These are phyloP conservation scores for Verticillium isaacii DNA, from an alignment of 2,329 filamentous ascomycete species.

Conservation along the genomic window DNA sequence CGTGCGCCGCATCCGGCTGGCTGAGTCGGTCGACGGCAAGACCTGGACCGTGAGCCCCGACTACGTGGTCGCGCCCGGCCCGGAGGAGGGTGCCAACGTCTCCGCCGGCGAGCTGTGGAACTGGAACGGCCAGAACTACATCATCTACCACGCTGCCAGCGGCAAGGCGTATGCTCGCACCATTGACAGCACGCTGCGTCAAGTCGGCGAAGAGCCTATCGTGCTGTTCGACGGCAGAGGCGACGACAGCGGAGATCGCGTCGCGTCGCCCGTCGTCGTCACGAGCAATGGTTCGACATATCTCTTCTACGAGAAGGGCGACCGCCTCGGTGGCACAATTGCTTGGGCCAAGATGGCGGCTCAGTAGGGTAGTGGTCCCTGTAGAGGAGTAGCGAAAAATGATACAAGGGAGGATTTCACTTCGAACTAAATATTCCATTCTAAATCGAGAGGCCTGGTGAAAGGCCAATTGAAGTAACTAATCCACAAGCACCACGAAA, in stretches of 20 bases:
- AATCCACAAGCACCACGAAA: too few relatives aligned
- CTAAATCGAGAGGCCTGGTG: too few relatives aligned
- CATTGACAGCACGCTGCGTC: constrained; percentile 11
- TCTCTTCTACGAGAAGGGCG: constrained; percentile 13
- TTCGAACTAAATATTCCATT: too few relatives aligned
- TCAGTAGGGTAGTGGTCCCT: background rate
- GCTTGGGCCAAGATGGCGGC: constrained; percentile 11
- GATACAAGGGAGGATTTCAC: background rate
- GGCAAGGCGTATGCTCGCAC: constrained; percentile 14
- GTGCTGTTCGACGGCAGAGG: constrained; percentile 10
- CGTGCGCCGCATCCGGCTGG: constrained; percentile 17
- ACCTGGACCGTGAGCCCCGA: constrained; percentile 12
- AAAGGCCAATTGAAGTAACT: background rate
- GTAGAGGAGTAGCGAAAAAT: background rate
- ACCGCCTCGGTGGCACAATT: constrained; percentile 12
- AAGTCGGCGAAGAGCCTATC: constrained; percentile 9
- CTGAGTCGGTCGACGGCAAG: constrained; percentile 17
- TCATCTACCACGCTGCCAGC: constrained; percentile 14
- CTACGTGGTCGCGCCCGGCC: constrained; percentile 10
- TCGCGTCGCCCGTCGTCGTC: constrained; percentile 11
- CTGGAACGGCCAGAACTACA: constrained; percentile 11
- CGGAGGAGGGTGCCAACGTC: constrained; percentile 12
- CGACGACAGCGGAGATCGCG: constrained; percentile 5
- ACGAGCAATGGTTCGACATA: constrained; percentile 4
- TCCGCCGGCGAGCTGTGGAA: constrained; percentile 11